phyloP scores from a whole-genome alignment of 2,329 filamentous ascomycete genomes.

The Madurella mycetomatis region DNA sequence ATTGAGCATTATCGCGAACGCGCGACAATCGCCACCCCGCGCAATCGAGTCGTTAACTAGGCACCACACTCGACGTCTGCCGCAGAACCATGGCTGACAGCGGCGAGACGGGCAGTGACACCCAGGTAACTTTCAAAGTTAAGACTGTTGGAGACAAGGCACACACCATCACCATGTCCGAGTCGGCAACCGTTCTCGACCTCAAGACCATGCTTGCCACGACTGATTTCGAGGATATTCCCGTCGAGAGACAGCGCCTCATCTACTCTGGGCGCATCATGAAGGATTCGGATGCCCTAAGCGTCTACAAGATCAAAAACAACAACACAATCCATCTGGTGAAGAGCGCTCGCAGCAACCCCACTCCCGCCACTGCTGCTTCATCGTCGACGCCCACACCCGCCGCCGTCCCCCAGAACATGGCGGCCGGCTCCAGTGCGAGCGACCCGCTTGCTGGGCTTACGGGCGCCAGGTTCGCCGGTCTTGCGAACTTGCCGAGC shows the following conservation, averaged over 20 bases:
- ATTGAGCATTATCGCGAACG: background rate
- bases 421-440: slow-evolving; percentile 69
- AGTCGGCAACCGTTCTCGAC: slow-evolving; percentile 72
- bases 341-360: slow-evolving; percentile 90
- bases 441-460: slow-evolving; percentile 88
- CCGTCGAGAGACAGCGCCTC: slow-evolving; percentile 82
- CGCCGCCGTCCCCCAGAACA: slow-evolving; percentile 66
- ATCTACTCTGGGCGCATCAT: slow-evolving; percentile 97
- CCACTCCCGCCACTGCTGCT: slow-evolving; percentile 40
- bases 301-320: slow-evolving; percentile 88
- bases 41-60: background rate
- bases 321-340: slow-evolving; percentile 96
- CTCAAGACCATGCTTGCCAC: slow-evolving; percentile 85
- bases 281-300: slow-evolving; percentile 86
- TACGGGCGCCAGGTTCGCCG: slow-evolving; percentile 90
- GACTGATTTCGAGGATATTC: slow-evolving; percentile 78
- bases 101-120: slow-evolving; percentile 56
- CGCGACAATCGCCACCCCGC: background rate
- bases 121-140: slow-evolving; percentile 90
- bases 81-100: slow-evolving; percentile 60
- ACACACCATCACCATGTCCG: slow-evolving; percentile 75
- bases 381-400: slow-evolving; percentile 44
- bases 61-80: background rate
- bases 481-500: slow-evolving; percentile 82
- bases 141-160: slow-evolving; percentile 92